Conservation (phyloP, 495 filamentous ascomycete genomes). For the Amniculicola lignicola region DNA sequence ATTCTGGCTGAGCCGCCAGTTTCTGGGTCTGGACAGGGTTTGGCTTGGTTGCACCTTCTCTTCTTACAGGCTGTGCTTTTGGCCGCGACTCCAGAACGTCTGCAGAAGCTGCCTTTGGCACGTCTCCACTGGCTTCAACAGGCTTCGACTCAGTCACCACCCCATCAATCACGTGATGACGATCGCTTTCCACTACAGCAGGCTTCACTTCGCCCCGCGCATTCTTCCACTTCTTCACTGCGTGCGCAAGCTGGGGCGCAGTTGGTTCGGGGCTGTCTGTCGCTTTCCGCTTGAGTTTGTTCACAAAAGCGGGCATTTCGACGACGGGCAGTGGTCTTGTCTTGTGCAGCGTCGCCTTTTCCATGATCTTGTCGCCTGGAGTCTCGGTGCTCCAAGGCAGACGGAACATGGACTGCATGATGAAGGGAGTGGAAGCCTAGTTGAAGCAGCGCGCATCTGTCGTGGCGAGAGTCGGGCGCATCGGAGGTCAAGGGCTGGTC, state of each 20-base stretch:
- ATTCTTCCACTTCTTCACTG: slow-evolving; percentile 36
- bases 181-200: slow-evolving; percentile 16
- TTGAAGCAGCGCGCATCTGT: slow-evolving; percentile 33
- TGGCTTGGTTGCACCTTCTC: slow-evolving; percentile 29
- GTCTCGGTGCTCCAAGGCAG: slow-evolving; percentile 42
- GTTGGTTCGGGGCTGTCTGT: slow-evolving; percentile 35
- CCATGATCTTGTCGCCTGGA: slow-evolving; percentile 37
- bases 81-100: slow-evolving; percentile 17
- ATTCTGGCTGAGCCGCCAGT: slow-evolving; percentile 15
- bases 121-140: background rate
- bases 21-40: slow-evolving; percentile 19
- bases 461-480: slow-evolving; percentile 26
- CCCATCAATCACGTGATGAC: slow-evolving; percentile 23
- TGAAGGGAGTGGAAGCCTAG: slow-evolving; percentile 28
- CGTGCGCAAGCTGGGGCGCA: slow-evolving; percentile 25
- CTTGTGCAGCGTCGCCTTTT: slow-evolving; percentile 35
- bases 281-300: slow-evolving; percentile 40
- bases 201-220: slow-evolving; percentile 29
- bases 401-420: slow-evolving; percentile 45
- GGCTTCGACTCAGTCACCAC: slow-evolving; percentile 9
- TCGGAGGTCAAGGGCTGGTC: slow-evolving; percentile 8
- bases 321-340: slow-evolving; percentile 40
- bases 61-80: slow-evolving; percentile 17
- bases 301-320: slow-evolving; percentile 37
- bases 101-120: slow-evolving; percentile 6